These are phyloP conservation scores for Ceratocystis eucalypticola DNA, from an alignment of 2,329 filamentous ascomycete species.

Conservation along the genomic window DNA sequence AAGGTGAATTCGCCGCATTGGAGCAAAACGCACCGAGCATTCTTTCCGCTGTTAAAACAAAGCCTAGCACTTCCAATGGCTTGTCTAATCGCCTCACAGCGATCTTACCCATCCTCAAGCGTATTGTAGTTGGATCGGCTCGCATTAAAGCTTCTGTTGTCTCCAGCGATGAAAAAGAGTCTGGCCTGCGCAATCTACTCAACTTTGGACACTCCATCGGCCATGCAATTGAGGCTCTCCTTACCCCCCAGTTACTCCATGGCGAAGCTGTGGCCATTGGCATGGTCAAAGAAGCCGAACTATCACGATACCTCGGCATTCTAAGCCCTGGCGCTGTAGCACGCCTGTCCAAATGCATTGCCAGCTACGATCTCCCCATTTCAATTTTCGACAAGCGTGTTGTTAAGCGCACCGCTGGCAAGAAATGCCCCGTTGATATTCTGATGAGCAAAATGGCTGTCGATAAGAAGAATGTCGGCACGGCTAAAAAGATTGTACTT, in stretches of 20 bases:
- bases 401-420: slow-evolving; percentile 68
- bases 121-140: slow-evolving; percentile 80
- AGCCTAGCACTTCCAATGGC: slow-evolving; percentile 27
- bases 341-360: slow-evolving; percentile 79
- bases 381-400: slow-evolving; percentile 74
- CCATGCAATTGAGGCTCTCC: slow-evolving; percentile 87
- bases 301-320: slow-evolving; percentile 77
- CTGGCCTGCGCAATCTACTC: slow-evolving; percentile 80
- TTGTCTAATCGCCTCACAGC: slow-evolving; percentile 44
- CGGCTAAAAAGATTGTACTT: slow-evolving; percentile 90
- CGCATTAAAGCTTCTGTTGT: slow-evolving; percentile 89
- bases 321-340: slow-evolving; percentile 78
- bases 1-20: slow-evolving; percentile 68
- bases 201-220: slow-evolving; percentile 98
- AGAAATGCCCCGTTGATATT: slow-evolving; percentile 73
- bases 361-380: slow-evolving; percentile 83
- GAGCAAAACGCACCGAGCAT: slow-evolving; percentile 71
- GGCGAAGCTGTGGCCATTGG: slow-evolving; percentile 94
- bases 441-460: slow-evolving; percentile 89
- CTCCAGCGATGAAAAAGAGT: slow-evolving; percentile 85
- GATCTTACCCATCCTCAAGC: slow-evolving; percentile 58
- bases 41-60: slow-evolving; percentile 33
- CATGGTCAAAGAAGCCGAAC: slow-evolving; percentile 95
- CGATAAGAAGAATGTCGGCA: slow-evolving; percentile 96
- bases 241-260: slow-evolving; percentile 89